Conservation (phyloP, 148 eudicot genomes). For the Camellia sinensis region DNA sequence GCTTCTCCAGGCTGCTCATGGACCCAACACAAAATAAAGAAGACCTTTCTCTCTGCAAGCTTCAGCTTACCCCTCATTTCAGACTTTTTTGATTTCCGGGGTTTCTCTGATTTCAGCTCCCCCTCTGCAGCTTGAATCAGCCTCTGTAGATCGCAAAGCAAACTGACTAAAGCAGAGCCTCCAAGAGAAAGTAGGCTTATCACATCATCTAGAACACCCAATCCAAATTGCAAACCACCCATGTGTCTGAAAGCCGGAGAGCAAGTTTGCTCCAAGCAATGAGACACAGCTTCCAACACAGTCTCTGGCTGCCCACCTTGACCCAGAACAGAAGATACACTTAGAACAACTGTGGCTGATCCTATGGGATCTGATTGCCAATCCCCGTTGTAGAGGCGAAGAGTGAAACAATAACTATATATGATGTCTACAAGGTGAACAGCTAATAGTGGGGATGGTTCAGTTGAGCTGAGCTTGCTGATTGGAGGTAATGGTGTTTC, state of each 20-base stretch:
- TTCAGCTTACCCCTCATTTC: constrained; percentile 64
- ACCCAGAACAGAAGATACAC: constrained; percentile 69
- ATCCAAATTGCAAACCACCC: constrained; percentile 76
- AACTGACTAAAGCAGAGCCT: constrained; percentile 57
- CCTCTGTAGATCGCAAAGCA: constrained; percentile 58
- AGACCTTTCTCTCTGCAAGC: constrained; percentile 60
- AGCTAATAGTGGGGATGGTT: constrained; percentile 79
- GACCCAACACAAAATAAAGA: constrained; percentile 86
- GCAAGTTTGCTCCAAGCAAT: constrained; percentile 82
- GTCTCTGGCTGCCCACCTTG: constrained; percentile 62
- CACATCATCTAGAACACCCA: constrained; percentile 69
- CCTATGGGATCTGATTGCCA: constrained; percentile 75
- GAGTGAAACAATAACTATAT: constrained; percentile 82
- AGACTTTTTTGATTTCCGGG: constrained; percentile 28
- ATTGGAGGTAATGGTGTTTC: constrained; percentile 60
- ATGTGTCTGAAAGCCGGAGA: constrained; percentile 62
- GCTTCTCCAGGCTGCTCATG: constrained; percentile 67
- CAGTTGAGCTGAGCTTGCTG: constrained; percentile 54
- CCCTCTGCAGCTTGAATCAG: constrained; percentile 51
- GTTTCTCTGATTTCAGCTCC: constrained; percentile 58
- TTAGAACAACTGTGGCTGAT: constrained; percentile 50
- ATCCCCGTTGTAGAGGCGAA: constrained; percentile 88
- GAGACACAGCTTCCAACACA: constrained; percentile 53
- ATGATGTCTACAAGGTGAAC: constrained; percentile 74
- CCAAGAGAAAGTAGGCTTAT: constrained; percentile 48